phyloP scores from a whole-genome alignment of 1,139 yeast genomes.

The Martiniozyma asiatica region DNA sequence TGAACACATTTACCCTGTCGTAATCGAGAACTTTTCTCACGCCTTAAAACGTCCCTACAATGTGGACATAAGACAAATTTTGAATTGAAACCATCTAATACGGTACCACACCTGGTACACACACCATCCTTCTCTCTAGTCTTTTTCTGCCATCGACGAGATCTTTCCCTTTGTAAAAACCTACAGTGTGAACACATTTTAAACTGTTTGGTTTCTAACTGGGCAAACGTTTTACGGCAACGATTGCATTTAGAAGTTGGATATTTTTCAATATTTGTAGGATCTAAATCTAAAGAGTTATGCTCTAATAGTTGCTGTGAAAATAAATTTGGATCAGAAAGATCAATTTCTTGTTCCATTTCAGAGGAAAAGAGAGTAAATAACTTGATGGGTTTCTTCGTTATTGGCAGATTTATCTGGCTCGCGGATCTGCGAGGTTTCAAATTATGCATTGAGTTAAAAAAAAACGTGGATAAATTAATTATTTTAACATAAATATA shows the following conservation, averaged over 20 bases:
- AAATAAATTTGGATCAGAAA: no score
- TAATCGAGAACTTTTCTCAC: constrained; percentile 45
- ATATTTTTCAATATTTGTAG: constrained; percentile 7
- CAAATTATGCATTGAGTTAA: no score
- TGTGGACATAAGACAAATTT: constrained; percentile 45
- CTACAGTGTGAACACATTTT: constrained; percentile 56
- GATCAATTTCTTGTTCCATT: no score
- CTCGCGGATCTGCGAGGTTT: no score
- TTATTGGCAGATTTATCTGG: no score
- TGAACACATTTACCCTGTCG: constrained; percentile 58
- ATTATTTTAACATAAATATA: no score
- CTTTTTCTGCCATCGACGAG: constrained; percentile 52
- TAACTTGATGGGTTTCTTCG: no score
- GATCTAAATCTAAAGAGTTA: constrained; percentile 4
- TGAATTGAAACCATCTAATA: constrained; percentile 26
- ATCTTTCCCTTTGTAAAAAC: constrained; percentile 48
- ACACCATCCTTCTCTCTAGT: constrained; percentile 51
- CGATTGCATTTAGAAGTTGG: constrained; percentile 31
- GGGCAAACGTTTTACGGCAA: constrained; percentile 48
- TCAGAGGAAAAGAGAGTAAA: no score
- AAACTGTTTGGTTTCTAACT: constrained; percentile 32
- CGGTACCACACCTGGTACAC: constrained; percentile 51
- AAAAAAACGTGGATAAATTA: no score
- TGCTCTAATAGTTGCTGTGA: no score
- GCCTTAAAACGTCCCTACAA: constrained; percentile 43